These are phyloP conservation scores for Cercospora sp. DNA, from an alignment of 2,329 filamentous ascomycete species.

Conservation along the genomic window DNA sequence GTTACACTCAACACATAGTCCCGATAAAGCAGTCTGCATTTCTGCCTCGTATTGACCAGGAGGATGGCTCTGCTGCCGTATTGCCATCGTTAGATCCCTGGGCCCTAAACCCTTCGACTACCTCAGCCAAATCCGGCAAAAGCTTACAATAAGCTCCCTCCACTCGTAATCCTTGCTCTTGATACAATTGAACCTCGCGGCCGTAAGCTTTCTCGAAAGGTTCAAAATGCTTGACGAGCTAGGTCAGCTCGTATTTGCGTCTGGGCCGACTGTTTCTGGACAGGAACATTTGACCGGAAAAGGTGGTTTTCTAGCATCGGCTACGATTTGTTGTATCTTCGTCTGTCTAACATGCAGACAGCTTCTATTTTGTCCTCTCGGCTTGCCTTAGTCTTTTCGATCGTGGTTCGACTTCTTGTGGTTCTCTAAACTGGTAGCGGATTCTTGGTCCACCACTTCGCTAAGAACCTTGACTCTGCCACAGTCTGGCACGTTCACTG, in stretches of 20 bases:
- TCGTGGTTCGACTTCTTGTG: no score
- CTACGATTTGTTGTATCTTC: no score
- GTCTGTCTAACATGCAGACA: no score
- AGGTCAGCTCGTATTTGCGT: not conserved
- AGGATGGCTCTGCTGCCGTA: not conserved
- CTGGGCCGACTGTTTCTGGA: no score
- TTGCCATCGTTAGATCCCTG: not conserved
- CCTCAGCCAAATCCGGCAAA: not conserved
- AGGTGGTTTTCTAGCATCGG: no score
- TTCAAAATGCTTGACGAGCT: not conserved
- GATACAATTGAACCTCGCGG: not conserved
- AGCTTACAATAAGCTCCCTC: not conserved
- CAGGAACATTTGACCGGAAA: no score
- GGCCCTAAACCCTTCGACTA: not conserved
- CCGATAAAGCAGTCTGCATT: not conserved
- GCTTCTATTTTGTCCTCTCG: no score
- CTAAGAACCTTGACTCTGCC: no score
- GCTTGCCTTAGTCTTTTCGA: no score
- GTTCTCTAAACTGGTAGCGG: no score
- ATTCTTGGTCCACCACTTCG: no score
- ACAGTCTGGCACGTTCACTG: no score
- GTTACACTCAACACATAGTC: not conserved
- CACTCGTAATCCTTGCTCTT: not conserved
- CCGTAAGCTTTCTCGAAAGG: not conserved
- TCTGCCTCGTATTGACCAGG: not conserved